Base-by-base conservation (phyloP, 345 rosid species). In the Bruguiera parviflora region DNA sequence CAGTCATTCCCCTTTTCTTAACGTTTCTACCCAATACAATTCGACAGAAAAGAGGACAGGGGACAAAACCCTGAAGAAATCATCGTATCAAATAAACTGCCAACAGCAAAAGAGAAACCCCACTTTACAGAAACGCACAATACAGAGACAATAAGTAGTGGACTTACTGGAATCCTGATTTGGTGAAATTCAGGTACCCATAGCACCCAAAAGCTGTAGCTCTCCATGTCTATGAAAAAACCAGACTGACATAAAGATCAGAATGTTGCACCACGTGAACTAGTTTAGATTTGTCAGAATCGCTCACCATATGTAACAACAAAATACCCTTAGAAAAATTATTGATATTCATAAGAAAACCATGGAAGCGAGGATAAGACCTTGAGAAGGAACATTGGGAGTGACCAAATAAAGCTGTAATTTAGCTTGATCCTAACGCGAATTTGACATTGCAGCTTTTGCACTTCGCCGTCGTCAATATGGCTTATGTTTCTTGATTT, bases 141-240 rank as follows among this genome's bases (percentile, higher is more conserved):
- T 49, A 31, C n/a, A 13, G 33, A 62, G 27, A 28, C 5, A 22
- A 6, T 25, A 21, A 52, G 69, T 46, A 39, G 35, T 39, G 8
- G 56, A 73, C 92, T 84, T 83, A 89, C 98, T 83, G 20, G 90
- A 87, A 89, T 65, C 80, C 97, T 33, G 84, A 83, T 74, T 81
- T 86, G 81, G 97, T 90, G 88, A 90, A 92, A 68, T 93, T 90
- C 69, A 85, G 73, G 69, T 80, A 89, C 68, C 98, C 98, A 65
- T 82, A 90, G 49, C 78, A 71, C 24, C 93, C 96, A 73, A 93
- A 90, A 72, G 91, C 86, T 60, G 97, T 76, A 19, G 76, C 68
- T 80, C 96, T 85, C 96, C 98, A 93, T 75, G 89, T 66, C 96
- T 90, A 80, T 66, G 15, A 63, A 33, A 21, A 58, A 8, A 64